Conservation (phyloP, 2,329 filamentous ascomycete species). For the Claviceps fusiformis region DNA sequence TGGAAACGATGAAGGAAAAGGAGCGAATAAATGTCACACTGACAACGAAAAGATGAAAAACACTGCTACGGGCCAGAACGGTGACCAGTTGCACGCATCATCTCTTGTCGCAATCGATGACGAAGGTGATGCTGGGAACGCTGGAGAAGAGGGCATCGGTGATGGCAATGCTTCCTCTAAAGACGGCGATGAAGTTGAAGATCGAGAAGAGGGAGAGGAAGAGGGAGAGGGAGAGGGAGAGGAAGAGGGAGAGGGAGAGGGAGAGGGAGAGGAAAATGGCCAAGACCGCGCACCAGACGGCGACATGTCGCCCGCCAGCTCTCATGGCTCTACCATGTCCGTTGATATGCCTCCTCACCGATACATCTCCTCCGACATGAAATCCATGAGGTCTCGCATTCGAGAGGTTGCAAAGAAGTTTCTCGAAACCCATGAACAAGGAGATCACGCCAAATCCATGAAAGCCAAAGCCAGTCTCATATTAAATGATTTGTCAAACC, state of each 20-base stretch:
- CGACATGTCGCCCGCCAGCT: slow-evolving; percentile 51
- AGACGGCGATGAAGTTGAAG: slow-evolving; percentile 22
- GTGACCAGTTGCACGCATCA: background rate
- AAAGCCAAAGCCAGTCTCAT: slow-evolving; percentile 69
- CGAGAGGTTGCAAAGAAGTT: slow-evolving; percentile 69
- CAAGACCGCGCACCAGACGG: slow-evolving; percentile 33
- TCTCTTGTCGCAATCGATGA: slow-evolving; percentile 4
- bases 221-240: too few species aligned
- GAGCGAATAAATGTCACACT: background rate
- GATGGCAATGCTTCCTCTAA: slow-evolving; percentile 25
- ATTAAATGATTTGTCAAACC: slow-evolving; percentile 53
- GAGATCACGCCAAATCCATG: slow-evolving; percentile 56
- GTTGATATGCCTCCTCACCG: slow-evolving; percentile 40
- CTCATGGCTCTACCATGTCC: slow-evolving; percentile 52
- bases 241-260: too few species aligned
- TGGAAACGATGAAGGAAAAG: slow-evolving; percentile 5
- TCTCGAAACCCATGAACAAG: slow-evolving; percentile 67
- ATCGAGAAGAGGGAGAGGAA: slow-evolving; percentile 27
- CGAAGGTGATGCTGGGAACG: slow-evolving; percentile 10
- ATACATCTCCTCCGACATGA: slow-evolving; percentile 32
- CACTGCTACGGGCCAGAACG: slow-evolving; percentile 3
- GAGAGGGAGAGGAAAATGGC: slow-evolving; percentile 42
- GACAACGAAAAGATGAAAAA: slow-evolving; percentile 14
- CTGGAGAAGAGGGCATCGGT: slow-evolving; percentile 26
- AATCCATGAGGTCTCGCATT: slow-evolving; percentile 53